Base-by-base conservation (phyloP, 345 rosid species). In the Adansonia digitata region DNA sequence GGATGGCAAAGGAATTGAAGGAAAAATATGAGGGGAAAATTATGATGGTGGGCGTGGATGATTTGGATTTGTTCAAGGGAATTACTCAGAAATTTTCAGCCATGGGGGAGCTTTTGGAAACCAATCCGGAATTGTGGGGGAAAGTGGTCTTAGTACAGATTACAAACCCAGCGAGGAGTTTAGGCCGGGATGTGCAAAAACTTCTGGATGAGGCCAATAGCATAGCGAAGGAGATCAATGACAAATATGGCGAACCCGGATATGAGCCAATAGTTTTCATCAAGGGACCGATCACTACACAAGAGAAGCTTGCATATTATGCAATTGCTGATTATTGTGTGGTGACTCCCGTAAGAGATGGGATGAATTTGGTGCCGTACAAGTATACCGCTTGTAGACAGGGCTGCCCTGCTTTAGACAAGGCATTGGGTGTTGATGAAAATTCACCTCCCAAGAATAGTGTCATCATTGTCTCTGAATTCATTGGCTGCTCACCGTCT, bases 401-500 rank as follows among this genome's bases (percentile, higher is more conserved):
- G 77, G 89, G 98, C 11, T 86, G 89, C 82, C 82, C 90, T 77
- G 85, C 70, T 76, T 61, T 88, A 67, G 91, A 91, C 70, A 55
- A 71, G 45, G 91, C 89, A 5, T 72, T 92, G 73, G 88, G 90
- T 64, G 77, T 82, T 37, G 78, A 82, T 53, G 81, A 71, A 72
- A 67, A 72, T 17, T 46, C 71, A 1, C 18, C 72, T 59, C 78
- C 77, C 7, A 88, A 81, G 84, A 80, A 82, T 66, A 93, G 98
- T 76, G 88, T 87, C 34, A 81, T 91, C 31, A 85, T 93, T 71
- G 92, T 93, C 20, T 93, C 98, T 5, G 98, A 93, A 78, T 93
- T 93, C 86, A 88, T 89, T 0, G 98, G 98, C 4, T 93, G 98
- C 77, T 91, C 98, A 0, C 98, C 98, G 1, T 93, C 98, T 64